These are phyloP conservation scores for Phytophthora chlamydospora DNA, from an alignment of 352 stramenopile species.

Conservation along the genomic window DNA sequence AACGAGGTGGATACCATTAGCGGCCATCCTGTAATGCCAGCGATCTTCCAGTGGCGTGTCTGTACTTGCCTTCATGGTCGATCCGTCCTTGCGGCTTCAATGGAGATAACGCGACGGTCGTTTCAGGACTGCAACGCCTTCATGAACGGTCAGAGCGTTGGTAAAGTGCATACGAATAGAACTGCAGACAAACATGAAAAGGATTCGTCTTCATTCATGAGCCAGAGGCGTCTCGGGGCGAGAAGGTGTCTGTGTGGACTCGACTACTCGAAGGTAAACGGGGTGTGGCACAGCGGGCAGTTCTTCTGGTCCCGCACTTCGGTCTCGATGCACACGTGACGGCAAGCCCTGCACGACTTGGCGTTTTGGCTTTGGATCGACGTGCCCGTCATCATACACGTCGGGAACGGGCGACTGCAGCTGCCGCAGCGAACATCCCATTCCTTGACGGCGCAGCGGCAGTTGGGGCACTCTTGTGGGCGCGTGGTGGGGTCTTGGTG, in stretches of 20 bases:
- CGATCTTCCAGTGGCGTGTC: not conserved
- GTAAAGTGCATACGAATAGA: constrained; percentile 2
- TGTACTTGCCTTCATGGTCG: constrained; percentile 36
- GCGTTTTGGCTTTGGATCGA: constrained; percentile 79
- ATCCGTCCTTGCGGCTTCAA: constrained; percentile 15
- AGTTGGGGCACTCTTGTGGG: constrained; percentile 83
- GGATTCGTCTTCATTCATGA: not conserved
- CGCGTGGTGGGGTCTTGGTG: constrained; percentile 75
- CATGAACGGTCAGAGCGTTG: constrained; percentile 14
- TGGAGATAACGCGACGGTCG: constrained; percentile 22
- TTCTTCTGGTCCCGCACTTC: constrained; percentile 84
- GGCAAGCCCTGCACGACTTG: constrained; percentile 86
- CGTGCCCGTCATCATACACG: constrained; percentile 79
- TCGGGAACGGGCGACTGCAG: constrained; percentile 77
- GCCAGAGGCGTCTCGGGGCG: too few species aligned
- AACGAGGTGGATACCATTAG: constrained; percentile 6
- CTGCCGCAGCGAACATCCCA: constrained; percentile 87
- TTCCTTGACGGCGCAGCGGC: constrained; percentile 80
- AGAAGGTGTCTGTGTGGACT: not conserved
- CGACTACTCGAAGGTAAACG: constrained; percentile 35
- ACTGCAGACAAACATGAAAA: constrained; percentile 7
- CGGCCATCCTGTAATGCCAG: not conserved
- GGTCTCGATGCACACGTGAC: constrained; percentile 86
- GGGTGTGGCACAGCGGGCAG: constrained; percentile 91
- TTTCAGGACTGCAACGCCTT: constrained; percentile 17